phyloP scores from a whole-genome alignment of 169 alveolate genomes.

The Eimeria brunetti region DNA sequence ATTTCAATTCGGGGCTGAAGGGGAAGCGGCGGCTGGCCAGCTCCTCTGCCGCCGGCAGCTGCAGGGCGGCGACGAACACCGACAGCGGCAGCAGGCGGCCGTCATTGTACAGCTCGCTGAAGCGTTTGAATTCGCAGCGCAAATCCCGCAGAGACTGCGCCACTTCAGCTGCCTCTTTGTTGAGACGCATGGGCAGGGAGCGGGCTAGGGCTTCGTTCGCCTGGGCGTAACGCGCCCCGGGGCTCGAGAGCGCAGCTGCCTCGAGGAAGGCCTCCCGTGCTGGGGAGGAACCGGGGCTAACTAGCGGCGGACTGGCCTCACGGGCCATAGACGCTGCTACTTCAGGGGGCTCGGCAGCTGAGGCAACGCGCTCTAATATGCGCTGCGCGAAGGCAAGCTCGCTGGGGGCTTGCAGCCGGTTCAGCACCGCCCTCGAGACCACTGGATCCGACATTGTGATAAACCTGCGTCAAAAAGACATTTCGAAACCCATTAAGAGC shows the following conservation, averaged over 20 bases:
- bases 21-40: neutral
- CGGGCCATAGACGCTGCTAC: slow-evolving; percentile 31
- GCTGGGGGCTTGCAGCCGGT: slow-evolving; percentile 48
- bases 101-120: neutral
- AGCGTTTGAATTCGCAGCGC: slow-evolving; percentile 59
- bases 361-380: slow-evolving; percentile 34
- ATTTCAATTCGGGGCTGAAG: slow-evolving; percentile 8
- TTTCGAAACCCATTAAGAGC: neutral
- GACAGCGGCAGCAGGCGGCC: slow-evolving; percentile 62
- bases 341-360: slow-evolving; percentile 59
- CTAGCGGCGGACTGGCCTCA: neutral
- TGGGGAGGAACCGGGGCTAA: neutral
- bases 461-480: neutral
- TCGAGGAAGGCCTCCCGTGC: slow-evolving; percentile 41
- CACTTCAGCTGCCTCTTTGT: slow-evolving; percentile 18
- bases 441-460: slow-evolving; percentile 38
- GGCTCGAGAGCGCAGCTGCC: slow-evolving; percentile 31
- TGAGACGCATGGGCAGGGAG: slow-evolving; percentile 10
- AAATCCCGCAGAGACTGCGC: slow-evolving; percentile 32
- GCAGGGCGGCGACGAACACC: slow-evolving; percentile 57
- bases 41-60: slow-evolving; percentile 36
- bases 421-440: slow-evolving; percentile 46
- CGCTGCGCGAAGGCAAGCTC: slow-evolving; percentile 68
- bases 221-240: slow-evolving; percentile 42
- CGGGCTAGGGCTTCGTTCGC: neutral